Percentiles rank a stretch among this genome's conserved stretches.
These are phyloP conservation scores for Quercus variabilis DNA, from an alignment of 306 rosid species.

Conservation along the genomic window DNA sequence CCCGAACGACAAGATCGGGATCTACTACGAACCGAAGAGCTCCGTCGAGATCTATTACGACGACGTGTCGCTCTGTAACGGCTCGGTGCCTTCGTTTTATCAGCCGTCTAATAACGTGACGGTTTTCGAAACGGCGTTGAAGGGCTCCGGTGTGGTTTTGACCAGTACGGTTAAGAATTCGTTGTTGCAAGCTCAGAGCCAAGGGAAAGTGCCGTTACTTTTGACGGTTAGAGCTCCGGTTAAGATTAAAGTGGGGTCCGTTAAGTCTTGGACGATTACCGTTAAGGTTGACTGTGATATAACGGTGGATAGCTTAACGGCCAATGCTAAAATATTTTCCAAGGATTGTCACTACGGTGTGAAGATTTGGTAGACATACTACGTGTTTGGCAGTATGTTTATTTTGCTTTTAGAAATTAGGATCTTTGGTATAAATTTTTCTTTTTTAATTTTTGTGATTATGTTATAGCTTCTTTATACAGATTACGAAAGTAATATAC, in stretches of 20 bases:
- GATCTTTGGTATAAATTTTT: background rate
- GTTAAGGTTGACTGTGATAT: constrained; percentile 52
- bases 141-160: constrained; percentile 38
- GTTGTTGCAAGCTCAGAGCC: constrained; percentile 27
- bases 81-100: constrained; percentile 55
- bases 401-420: background rate
- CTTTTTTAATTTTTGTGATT: background rate
- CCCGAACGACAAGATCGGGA: constrained; percentile 64
- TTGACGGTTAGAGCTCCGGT: constrained; percentile 51
- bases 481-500: background rate
- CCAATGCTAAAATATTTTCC: constrained; percentile 44
- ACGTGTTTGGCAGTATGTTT: background rate
- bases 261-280: constrained; percentile 61
- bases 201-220: constrained; percentile 43
- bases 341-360: constrained; percentile 41
- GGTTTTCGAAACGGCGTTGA: constrained; percentile 41
- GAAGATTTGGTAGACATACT: constrained; percentile 25
- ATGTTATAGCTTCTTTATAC: background rate
- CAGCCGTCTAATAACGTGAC: constrained; percentile 68
- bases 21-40: constrained; percentile 53
- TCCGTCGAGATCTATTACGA: constrained; percentile 37
- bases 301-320: constrained; percentile 49
- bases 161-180: constrained; percentile 18
- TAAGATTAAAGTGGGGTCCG: constrained; percentile 49
- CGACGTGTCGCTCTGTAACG: constrained; percentile 41